Conservation (phyloP, 371 early-diverging fungal genomes). For the Mortierella sp. region DNA sequence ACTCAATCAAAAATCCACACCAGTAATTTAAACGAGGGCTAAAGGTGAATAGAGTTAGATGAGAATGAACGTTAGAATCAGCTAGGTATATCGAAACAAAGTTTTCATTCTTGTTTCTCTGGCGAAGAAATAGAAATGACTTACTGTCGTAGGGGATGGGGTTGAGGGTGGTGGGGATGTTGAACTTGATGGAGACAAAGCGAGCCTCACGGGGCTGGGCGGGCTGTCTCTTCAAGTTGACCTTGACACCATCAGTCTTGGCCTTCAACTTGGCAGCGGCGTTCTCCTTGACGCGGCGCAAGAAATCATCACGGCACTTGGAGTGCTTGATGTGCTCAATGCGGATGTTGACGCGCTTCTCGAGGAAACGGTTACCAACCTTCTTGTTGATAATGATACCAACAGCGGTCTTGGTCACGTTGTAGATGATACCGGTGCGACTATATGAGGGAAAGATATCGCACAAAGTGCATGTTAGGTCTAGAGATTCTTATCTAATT, state of each 20-base stretch:
- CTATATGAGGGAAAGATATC: conserved; percentile 58
- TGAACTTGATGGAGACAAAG: conserved; percentile 90
- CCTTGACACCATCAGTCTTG: conserved; percentile 60
- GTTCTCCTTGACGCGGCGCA: conserved; percentile 97
- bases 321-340: conserved; percentile 99
- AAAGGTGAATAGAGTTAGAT: neutral
- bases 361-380: conserved; percentile 97
- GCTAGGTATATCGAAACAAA: neutral
- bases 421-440: conserved; percentile 98
- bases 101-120: neutral
- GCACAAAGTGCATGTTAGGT: neutral
- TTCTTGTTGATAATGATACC: conserved; percentile 99
- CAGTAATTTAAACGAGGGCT: conserved; percentile 45
- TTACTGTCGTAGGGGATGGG: conserved; percentile 96
- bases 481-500: neutral
- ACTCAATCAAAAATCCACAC: conserved; percentile 27
- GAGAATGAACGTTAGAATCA: conserved; percentile 5
- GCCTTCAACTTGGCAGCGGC: conserved; percentile 85
- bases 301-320: conserved; percentile 99
- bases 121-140: neutral
- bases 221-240: conserved; percentile 95
- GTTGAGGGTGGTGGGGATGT: conserved; percentile 92
- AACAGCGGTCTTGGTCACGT: conserved; percentile 98
- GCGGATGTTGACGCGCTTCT: conserved; percentile 99
- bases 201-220: conserved; percentile 92